Percentiles rank a stretch among this genome's conserved stretches.
Evolutionary conservation across 441 rosid genomes (phyloP).

Genomic region (Brassica hybrid): DNA sequence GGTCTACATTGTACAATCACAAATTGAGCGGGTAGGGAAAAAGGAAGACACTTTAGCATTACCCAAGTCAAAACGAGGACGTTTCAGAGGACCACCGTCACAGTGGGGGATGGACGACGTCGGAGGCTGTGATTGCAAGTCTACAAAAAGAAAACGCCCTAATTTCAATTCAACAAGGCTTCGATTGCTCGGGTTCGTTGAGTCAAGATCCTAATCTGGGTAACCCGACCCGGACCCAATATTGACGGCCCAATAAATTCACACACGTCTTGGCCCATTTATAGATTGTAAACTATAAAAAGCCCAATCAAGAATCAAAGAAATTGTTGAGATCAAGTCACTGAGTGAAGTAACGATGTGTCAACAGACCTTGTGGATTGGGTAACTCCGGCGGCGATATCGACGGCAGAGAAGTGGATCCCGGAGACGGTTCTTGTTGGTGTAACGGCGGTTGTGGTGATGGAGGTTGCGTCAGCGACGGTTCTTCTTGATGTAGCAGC

Average conservation of each 20-base stretch:
- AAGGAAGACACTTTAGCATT: not conserved
- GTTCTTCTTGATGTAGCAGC: not conserved
- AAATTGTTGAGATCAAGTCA: no score
- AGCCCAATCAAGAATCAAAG: not conserved
- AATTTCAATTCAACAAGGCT: no score
- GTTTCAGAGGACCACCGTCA: conserved; percentile 59
- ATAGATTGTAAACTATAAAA: not conserved
- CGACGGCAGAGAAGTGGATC: not conserved
- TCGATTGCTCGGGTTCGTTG: no score
- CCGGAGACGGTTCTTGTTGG: not conserved
- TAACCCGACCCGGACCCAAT: not conserved
- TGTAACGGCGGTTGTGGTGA: no score
- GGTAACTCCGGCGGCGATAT: not conserved
- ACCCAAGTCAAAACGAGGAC: conserved; percentile 70
- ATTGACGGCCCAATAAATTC: not conserved
- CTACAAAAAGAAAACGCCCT: not conserved
- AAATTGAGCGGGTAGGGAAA: not conserved
- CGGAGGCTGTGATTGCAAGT: conserved; percentile 30
- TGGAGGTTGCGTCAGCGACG: no score
- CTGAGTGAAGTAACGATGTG: not conserved
- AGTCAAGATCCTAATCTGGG: not conserved
- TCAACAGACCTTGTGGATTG: not conserved
- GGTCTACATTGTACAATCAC: not conserved
- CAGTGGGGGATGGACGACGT: conserved; percentile 48
- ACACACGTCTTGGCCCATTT: not conserved